Base-by-base conservation (phyloP, 257 asterid species). In the Hygrophila difformis region DNA sequence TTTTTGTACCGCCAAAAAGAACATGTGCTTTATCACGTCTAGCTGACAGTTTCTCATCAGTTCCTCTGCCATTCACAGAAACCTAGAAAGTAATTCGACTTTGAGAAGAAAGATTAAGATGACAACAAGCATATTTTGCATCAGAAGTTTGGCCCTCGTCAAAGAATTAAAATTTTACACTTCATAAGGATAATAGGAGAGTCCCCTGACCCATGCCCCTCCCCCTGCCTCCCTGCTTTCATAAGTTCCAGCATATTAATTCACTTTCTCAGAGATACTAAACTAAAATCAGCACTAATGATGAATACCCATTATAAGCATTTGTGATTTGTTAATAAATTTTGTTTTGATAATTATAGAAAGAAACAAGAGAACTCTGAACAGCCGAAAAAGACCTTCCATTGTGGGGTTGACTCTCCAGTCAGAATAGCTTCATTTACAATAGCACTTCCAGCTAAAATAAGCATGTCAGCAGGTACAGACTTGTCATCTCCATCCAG, bases 331-430 rank as follows among this genome's bases (percentile, higher is more conserved):
- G n/a, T n/a, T n/a, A 26, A 26, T 26, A 26, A 9, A 33, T 10
- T 33, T 5, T 4, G 37, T 33, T n/a, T n/a, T 33, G 37, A 12
- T 35, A 26, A 31, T 13, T 31, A 44, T 31, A 41, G 13, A 2
- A 22, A 18, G 37, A 18, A 38, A 43, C n/a, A 15, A 16, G 39
- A 37, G 23, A 4, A 23, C 47, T n/a, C 6, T 14, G 29, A 57
- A 47, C 1, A 52, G 41, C 18, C 65, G 59, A 54, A 62, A 19
- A 42, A 14, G 49, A 85, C 98, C 98, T 91, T 91, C 98, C 98
- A 91, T 50, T 91, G 98, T 7, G 96, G 96, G 35, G 98, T 91
- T 47, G 96, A 86, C 67, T 91, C 98, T 57, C 98, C 98, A 39
- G 98, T 91, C 59, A 91, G 67, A 60, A 91, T 91, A 68, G 98